Percentiles rank a stretch among this genome's conserved stretches.
phyloP scores from a whole-genome alignment of 345 rosid genomes.

The Sonneratia alba region DNA sequence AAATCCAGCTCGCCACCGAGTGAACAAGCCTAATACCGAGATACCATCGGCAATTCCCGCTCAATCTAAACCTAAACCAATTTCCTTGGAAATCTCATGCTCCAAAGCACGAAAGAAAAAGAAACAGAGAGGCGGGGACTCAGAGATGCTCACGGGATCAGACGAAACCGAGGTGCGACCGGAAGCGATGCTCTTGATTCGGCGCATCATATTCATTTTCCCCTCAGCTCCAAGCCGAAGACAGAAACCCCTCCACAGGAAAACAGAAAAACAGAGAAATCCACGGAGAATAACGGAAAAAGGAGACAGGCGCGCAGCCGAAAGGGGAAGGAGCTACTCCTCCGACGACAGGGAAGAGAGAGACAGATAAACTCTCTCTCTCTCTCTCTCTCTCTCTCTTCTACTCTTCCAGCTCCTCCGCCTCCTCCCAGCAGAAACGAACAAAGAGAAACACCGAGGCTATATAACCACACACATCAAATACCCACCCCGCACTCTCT shows the following conservation, averaged over 20 bases:
- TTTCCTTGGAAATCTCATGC: neutral
- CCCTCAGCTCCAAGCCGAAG: neutral
- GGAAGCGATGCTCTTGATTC: constrained; percentile 94
- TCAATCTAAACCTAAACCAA: neutral
- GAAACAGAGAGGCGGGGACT: neutral
- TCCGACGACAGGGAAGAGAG: neutral
- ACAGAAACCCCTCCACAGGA: too few species aligned
- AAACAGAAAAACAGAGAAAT: too few species aligned
- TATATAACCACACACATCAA: neutral
- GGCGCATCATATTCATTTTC: constrained; percentile 82
- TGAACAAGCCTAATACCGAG: neutral
- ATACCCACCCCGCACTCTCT: neutral
- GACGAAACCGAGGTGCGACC: constrained; percentile 77
- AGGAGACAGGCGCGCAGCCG: neutral
- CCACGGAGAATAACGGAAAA: too few species aligned
- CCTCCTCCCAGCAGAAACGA: neutral
- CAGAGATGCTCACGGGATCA: constrained; percentile 48
- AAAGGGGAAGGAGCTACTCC: neutral
- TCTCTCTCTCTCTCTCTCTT: neutral
- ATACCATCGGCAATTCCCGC: neutral
- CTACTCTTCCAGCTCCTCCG: neutral
- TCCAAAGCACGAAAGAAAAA: too few species aligned
- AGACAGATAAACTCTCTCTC: neutral
- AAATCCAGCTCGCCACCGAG: neutral
- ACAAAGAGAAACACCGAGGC: neutral